These are phyloP conservation scores for Leptoxyphium fumago DNA, from an alignment of 2,329 filamentous ascomycete genomes.

Conservation along the genomic window DNA sequence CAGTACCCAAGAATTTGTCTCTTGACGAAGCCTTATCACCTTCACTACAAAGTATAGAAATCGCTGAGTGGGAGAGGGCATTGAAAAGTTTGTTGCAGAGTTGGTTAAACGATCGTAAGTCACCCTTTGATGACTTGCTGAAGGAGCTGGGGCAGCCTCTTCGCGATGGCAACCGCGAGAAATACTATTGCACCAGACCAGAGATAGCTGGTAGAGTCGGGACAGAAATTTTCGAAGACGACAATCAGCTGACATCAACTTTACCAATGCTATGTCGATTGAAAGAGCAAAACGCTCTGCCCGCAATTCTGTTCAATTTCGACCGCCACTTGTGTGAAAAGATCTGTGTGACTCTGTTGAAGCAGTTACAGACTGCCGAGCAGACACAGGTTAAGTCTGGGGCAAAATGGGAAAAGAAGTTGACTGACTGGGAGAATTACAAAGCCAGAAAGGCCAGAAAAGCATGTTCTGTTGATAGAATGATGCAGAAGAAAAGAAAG, in stretches of 20 bases:
- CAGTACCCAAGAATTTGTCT: constrained; percentile 35
- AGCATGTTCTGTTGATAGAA: constrained; percentile 24
- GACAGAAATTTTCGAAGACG: constrained; percentile 1
- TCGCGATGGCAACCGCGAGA: constrained; percentile 10
- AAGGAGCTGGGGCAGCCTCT: constrained; percentile 29
- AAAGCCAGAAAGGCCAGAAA: constrained; percentile 33
- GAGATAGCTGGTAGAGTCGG: constrained; percentile 4
- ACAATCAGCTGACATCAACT: constrained; percentile 29
- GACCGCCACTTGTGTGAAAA: constrained; percentile 51
- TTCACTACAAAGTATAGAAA: constrained; percentile 48
- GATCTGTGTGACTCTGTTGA: constrained; percentile 38
- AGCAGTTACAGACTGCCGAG: constrained; percentile 41
- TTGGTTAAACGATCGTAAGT: constrained; percentile 45
- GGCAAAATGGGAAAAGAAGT: constrained; percentile 44
- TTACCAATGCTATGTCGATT: constrained; percentile 46
- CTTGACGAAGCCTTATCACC: constrained; percentile 36
- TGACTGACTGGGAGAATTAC: constrained; percentile 44
- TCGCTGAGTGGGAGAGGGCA: constrained; percentile 47
- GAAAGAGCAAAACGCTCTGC: constrained; percentile 49
- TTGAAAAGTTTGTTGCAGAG: constrained; percentile 43
- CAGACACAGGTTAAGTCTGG: constrained; percentile 41
- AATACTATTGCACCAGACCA: constrained; percentile 9
- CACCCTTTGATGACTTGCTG: constrained; percentile 39
- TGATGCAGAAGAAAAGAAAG: constrained; percentile 26
- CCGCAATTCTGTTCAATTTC: constrained; percentile 66